A percentile compares a stretch with the other conserved stretches of the same genome.
These are phyloP conservation scores for Aspergillus neotritici DNA, from an alignment of 2,329 filamentous ascomycete genomes.

Conservation along the genomic window DNA sequence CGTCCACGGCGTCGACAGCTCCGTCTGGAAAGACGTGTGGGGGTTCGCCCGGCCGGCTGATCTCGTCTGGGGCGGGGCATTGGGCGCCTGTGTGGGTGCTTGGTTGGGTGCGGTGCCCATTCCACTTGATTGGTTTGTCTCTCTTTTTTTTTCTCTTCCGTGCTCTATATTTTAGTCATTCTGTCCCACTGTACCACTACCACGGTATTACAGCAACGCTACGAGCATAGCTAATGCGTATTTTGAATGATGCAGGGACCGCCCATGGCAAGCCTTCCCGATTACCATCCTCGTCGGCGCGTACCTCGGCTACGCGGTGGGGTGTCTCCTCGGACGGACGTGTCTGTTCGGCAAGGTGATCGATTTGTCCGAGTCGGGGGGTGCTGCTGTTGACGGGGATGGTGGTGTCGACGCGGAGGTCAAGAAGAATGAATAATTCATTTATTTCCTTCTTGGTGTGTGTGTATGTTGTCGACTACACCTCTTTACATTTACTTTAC, in stretches of 20 bases:
- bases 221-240: background rate
- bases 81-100: conserved; percentile 74
- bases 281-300: conserved; percentile 81
- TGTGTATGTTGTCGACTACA: too few relatives aligned
- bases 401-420: too few relatives aligned
- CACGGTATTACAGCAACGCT: too few relatives aligned
- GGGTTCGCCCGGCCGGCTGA: conserved; percentile 69
- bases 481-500: too few relatives aligned
- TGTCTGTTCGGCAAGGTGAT: too few relatives aligned
- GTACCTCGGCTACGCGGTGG: conserved; percentile 71
- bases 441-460: too few relatives aligned
- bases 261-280: conserved; percentile 98
- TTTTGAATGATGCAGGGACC: conserved; percentile 52
- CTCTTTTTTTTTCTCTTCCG: conserved; percentile 1
- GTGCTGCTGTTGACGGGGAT: too few relatives aligned
- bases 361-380: too few relatives aligned
- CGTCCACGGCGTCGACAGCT: conserved; percentile 68
- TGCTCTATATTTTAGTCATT: too few relatives aligned
- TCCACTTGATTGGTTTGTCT: conserved; percentile 72
- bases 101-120: conserved; percentile 96
- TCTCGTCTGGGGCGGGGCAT: conserved; percentile 72
- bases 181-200: too few relatives aligned
- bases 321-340: conserved; percentile 34
- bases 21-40: conserved; percentile 65
- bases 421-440: too few relatives aligned